A percentile compares a stretch with the other conserved stretches of the same genome.
Evolutionary conservation across 345 rosid species (phyloP).

Genomic region (Angophora floribunda): DNA sequence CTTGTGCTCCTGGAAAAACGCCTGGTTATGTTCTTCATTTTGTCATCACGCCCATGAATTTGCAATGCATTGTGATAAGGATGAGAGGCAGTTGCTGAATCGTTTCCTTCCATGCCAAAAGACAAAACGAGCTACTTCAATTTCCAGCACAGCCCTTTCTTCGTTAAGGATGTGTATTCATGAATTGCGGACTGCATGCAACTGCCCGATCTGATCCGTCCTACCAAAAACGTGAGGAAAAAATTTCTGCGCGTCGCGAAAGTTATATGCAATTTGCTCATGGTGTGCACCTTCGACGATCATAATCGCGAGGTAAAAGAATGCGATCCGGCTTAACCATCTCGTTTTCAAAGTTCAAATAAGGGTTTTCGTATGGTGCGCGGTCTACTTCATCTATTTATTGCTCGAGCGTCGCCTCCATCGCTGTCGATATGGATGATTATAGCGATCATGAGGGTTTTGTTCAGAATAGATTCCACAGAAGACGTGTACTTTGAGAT

Average conservation of each 20-base stretch:
- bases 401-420: neutral
- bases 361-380: neutral
- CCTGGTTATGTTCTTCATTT: neutral
- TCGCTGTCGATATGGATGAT: neutral
- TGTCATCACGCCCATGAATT: neutral
- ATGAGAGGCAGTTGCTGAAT: neutral
- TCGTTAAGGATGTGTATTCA: neutral
- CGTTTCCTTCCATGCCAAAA: neutral
- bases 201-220: neutral
- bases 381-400: neutral
- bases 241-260: neutral
- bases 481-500: neutral
- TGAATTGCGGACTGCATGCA: neutral
- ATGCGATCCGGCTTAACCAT: no score
- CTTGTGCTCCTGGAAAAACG: neutral
- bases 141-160: neutral
- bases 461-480: neutral
- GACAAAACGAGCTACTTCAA: neutral
- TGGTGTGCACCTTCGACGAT: neutral
- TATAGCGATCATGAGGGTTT: neutral
- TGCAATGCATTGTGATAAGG: neutral
- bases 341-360: neutral
- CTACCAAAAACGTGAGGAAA: neutral
- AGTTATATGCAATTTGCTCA: neutral
- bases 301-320: neutral